phyloP scores from a whole-genome alignment of 2,329 filamentous ascomycete genomes.

The Ascochyta rabiei region DNA sequence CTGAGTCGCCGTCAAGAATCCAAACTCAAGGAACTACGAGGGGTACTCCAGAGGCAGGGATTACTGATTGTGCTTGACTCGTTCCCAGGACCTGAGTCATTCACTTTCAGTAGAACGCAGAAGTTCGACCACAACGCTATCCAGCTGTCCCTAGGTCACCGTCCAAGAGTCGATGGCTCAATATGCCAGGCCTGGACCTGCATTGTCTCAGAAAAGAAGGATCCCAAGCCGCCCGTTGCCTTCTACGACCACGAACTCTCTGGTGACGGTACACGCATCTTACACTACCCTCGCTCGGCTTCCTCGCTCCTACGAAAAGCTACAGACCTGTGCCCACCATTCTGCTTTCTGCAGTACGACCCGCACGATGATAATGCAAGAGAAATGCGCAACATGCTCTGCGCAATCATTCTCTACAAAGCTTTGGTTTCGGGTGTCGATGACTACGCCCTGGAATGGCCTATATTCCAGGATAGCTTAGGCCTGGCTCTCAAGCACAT shows the following conservation, averaged over 20 bases:
- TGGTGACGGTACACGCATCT: not conserved
- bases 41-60: not conserved
- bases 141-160: not conserved
- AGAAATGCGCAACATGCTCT: conserved; percentile 16
- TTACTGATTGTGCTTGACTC: conserved; percentile 1
- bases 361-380: not conserved
- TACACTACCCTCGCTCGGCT: conserved; percentile 9
- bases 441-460: conserved; percentile 13
- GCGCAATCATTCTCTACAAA: conserved; percentile 19
- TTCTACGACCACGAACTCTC: conserved; percentile 2
- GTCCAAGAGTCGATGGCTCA: not conserved
- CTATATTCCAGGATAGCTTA: conserved; percentile 7
- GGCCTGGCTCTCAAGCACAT: conserved; percentile 12
- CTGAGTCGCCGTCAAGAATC: not conserved
- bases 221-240: not conserved
- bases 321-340: conserved; percentile 9
- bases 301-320: conserved; percentile 19
- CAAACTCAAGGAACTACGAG: not conserved
- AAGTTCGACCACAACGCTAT: not conserved
- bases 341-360: conserved; percentile 20
- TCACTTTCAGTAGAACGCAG: not conserved
- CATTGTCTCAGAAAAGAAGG: not conserved
- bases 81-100: conserved; percentile 1
- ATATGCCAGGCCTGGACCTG: conserved; percentile 3
- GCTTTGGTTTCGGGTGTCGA: conserved; percentile 1